Evolutionary conservation across 176 grass and related monocot genomes (phyloP).

Genomic region (Ensete glaucum): DNA sequence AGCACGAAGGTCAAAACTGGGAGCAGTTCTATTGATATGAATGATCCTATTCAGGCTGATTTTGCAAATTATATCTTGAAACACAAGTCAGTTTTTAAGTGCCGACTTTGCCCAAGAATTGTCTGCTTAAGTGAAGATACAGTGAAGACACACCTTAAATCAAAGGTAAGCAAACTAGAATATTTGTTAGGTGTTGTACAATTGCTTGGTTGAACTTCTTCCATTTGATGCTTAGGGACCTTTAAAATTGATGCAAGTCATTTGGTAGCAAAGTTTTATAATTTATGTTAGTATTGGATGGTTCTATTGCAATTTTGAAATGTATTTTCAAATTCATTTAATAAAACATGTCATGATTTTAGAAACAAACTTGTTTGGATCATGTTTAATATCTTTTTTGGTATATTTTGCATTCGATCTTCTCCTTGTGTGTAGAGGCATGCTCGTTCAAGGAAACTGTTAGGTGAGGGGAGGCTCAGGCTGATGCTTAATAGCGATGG

Average conservation of each 20-base stretch:
- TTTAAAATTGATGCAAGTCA: too few species aligned
- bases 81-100: conserved; percentile 81
- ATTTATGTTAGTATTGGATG: neutral
- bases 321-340: too few species aligned
- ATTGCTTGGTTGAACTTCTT: neutral
- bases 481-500: conserved; percentile 84
- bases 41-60: conserved; percentile 34
- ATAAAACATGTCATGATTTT: too few species aligned
- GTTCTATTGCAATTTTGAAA: neutral
- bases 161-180: conserved; percentile 48
- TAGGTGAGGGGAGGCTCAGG: conserved; percentile 75
- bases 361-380: too few species aligned
- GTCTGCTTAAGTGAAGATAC: conserved; percentile 75
- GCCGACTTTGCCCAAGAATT: conserved; percentile 79
- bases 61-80: conserved; percentile 62
- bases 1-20: conserved; percentile 19
- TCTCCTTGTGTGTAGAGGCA: conserved; percentile 43
- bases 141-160: conserved; percentile 69
- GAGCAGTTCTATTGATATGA: conserved; percentile 15
- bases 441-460: conserved; percentile 70
- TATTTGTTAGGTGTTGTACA: neutral
- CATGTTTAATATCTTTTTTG: neutral
- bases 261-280: neutral
- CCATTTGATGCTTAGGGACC: neutral
- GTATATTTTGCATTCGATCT: conserved; percentile 8